Evolutionary conservation across 371 early-diverging fungal genomes (phyloP).

Genomic region (Mucor circinelloides): DNA sequence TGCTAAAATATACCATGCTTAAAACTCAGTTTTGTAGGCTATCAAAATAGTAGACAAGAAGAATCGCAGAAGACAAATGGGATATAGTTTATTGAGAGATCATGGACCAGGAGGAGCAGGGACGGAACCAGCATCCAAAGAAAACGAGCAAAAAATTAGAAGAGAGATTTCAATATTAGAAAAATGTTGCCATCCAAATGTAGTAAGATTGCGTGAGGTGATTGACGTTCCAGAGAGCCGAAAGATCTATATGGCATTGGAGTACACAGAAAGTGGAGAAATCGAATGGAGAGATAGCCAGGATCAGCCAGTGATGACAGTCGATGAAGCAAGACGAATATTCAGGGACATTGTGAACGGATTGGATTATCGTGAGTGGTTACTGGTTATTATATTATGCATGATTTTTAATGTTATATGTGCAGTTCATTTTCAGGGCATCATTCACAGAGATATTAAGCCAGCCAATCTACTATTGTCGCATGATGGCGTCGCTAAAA

Average conservation of each 20-base stretch:
- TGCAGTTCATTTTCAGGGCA: conserved; percentile 87
- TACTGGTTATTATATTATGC: not conserved
- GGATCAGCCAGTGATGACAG: conserved; percentile 66
- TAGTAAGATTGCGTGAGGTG: conserved; percentile 89
- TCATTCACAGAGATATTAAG: conserved; percentile 96
- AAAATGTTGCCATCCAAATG: conserved; percentile 92
- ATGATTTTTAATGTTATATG: not conserved
- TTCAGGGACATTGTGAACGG: conserved; percentile 92
- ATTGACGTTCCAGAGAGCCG: conserved; percentile 91
- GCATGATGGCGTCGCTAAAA: conserved; percentile 80
- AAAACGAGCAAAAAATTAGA: conserved; percentile 87
- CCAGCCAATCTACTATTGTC: conserved; percentile 88
- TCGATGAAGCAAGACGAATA: conserved; percentile 73
- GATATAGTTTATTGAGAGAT: conserved; percentile 48
- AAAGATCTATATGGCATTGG: conserved; percentile 89
- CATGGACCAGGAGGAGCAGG: conserved; percentile 26
- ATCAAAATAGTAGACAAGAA: conserved; percentile 87
- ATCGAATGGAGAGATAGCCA: conserved; percentile 83
- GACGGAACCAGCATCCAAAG: conserved; percentile 30
- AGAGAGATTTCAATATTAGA: conserved; percentile 95
- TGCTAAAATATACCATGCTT: not conserved
- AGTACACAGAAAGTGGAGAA: conserved; percentile 92
- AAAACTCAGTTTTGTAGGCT: conserved; percentile 55
- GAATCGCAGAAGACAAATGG: conserved; percentile 67
- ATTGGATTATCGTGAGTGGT: conserved; percentile 79